phyloP scores from a whole-genome alignment of 176 grass and related monocot species.

The Puya raimondii region DNA sequence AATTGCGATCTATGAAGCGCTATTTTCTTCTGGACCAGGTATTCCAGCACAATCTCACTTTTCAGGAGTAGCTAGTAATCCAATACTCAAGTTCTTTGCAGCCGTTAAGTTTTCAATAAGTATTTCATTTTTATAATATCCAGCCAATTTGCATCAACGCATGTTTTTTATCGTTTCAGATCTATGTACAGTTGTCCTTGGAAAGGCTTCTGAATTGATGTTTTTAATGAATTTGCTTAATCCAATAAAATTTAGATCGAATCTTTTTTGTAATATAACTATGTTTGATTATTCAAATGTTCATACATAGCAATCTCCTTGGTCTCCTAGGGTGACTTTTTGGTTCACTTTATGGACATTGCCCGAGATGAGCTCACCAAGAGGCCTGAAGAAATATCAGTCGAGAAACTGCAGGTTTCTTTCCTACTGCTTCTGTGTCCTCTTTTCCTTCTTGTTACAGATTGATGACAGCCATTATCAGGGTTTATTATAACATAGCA shows the following conservation, averaged over 20 bases:
- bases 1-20: constrained; percentile 84
- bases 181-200: no score
- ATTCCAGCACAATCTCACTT: neutral
- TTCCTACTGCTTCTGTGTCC: constrained; percentile 14
- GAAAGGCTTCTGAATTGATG: no score
- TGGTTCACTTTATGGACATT: constrained; percentile 99
- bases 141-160: neutral
- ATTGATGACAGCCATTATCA: neutral
- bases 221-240: no score
- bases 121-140: neutral
- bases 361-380: constrained; percentile 89
- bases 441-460: neutral
- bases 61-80: neutral
- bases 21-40: constrained; percentile 96
- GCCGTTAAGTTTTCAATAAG: neutral
- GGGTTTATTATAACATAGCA: constrained; percentile 21
- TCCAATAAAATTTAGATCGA: no score
- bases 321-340: constrained; percentile 85
- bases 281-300: neutral
- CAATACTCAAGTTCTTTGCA: neutral
- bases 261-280: no score
- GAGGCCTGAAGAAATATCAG: constrained; percentile 81
- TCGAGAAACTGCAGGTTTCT: constrained; percentile 90
- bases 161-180: neutral
- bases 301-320: constrained; percentile 26